Conservation (phyloP, 495 filamentous ascomycete species). For the Oidiodendron maius region DNA sequence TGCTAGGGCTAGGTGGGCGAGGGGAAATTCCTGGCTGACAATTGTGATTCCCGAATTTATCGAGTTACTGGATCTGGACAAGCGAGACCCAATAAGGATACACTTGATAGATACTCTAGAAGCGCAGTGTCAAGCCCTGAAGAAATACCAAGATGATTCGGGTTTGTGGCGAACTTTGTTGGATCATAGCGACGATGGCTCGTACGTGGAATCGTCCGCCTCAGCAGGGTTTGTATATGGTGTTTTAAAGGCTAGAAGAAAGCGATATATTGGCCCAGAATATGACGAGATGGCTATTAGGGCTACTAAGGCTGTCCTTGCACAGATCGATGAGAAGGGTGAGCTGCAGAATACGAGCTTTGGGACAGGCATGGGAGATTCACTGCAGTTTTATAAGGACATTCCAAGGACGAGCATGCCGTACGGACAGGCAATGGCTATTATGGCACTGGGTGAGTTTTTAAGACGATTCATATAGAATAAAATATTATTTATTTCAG, state of each 20-base stretch:
- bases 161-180: conserved; percentile 68
- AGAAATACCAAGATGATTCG: conserved; percentile 43
- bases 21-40: conserved; percentile 62
- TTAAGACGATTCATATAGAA: too few species aligned
- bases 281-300: conserved; percentile 44
- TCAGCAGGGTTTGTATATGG: conserved; percentile 74
- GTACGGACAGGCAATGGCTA: too few species aligned
- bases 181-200: conserved; percentile 51
- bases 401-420: conserved; percentile 63
- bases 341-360: conserved; percentile 67
- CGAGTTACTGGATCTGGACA: conserved; percentile 53
- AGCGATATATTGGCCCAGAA: conserved; percentile 49
- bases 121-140: conserved; percentile 56
- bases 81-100: conserved; percentile 50
- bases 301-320: conserved; percentile 55
- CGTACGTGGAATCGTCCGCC: conserved; percentile 65
- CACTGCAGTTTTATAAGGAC: conserved; percentile 60
- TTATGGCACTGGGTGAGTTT: too few species aligned
- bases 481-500: too few species aligned
- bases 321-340: conserved; percentile 51
- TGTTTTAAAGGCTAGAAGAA: conserved; percentile 62
- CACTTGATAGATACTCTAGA: conserved; percentile 56
- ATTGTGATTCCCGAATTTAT: conserved; percentile 71
- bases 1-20: conserved; percentile 61
- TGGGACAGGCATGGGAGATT: conserved; percentile 65